phyloP scores from a whole-genome alignment of 2,329 filamentous ascomycete genomes.

The Chaetomium strumarium region DNA sequence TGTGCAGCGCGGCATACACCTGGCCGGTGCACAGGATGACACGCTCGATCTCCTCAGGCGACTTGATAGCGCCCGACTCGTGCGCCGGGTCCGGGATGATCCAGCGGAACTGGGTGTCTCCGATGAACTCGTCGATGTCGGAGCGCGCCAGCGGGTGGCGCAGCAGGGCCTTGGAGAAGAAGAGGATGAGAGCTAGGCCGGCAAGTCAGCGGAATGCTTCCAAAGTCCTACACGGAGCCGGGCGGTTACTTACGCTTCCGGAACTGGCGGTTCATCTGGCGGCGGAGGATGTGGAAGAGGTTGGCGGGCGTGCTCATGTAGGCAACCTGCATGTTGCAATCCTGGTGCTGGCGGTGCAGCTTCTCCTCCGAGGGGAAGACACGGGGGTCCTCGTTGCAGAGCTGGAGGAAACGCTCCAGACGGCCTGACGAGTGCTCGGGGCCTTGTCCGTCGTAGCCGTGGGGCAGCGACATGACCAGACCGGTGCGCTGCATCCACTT shows the following conservation, averaged over 20 bases:
- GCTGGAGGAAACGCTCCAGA: conserved; percentile 94
- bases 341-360: conserved; percentile 94
- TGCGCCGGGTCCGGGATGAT: conserved; percentile 90
- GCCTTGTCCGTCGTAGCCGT: conserved; percentile 97
- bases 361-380: conserved; percentile 85
- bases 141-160: conserved; percentile 91
- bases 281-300: conserved; percentile 89
- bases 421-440: conserved; percentile 97
- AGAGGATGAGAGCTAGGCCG: conserved; percentile 73
- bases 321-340: conserved; percentile 98
- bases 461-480: conserved; percentile 90
- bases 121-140: conserved; percentile 81
- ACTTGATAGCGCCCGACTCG: conserved; percentile 64
- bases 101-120: conserved; percentile 91
- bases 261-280: conserved; percentile 99
- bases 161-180: conserved; percentile 97
- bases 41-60: conserved; percentile 82
- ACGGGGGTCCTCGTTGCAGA: conserved; percentile 95
- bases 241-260: conserved; percentile 73
- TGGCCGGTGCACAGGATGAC: conserved; percentile 93
- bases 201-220: conserved; percentile 17
- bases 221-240: neutral
- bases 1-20: conserved; percentile 84
- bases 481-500: conserved; percentile 99
- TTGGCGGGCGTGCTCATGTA: conserved; percentile 97